Evolutionary conservation across 768 basidiomycete genomes (phyloP).

Genomic region (Sarcodon aspratus): DNA sequence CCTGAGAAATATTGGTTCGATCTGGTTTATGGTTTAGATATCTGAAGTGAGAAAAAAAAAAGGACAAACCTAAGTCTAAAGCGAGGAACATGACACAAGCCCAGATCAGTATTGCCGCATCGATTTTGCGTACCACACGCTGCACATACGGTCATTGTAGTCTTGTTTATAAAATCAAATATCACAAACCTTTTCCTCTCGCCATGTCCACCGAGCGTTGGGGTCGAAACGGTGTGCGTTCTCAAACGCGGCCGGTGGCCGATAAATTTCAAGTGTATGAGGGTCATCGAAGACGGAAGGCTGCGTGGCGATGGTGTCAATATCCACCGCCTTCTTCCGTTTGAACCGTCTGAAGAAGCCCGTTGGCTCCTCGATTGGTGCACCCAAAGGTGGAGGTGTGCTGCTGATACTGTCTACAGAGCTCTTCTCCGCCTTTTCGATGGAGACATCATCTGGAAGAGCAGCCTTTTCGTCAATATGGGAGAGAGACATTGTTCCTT

Average conservation of each 20-base stretch:
- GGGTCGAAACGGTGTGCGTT: slow-evolving; percentile 58
- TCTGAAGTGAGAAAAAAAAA: slow-evolving; percentile 28
- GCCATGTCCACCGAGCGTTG: slow-evolving; percentile 56
- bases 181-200: slow-evolving; percentile 43
- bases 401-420: not conserved
- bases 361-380: slow-evolving; percentile 14
- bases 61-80: slow-evolving; percentile 42
- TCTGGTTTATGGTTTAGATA: slow-evolving; percentile 17
- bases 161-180: not conserved
- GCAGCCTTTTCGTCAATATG: too few species aligned
- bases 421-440: not conserved
- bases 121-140: too few species aligned
- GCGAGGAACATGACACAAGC: slow-evolving; percentile 54
- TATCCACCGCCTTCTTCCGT: slow-evolving; percentile 14
- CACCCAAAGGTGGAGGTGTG: slow-evolving; percentile 7
- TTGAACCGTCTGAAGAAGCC: slow-evolving; percentile 20
- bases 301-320: slow-evolving; percentile 47
- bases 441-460: too few species aligned
- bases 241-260: slow-evolving; percentile 43
- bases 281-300: slow-evolving; percentile 56
- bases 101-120: slow-evolving; percentile 53
- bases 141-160: slow-evolving; percentile 33
- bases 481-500: too few species aligned
- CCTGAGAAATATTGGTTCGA: too few species aligned
- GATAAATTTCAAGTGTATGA: slow-evolving; percentile 33